Evolutionary conservation across 2,329 filamentous ascomycete genomes (phyloP).

Genomic region (Tolypocladium amazonense): DNA sequence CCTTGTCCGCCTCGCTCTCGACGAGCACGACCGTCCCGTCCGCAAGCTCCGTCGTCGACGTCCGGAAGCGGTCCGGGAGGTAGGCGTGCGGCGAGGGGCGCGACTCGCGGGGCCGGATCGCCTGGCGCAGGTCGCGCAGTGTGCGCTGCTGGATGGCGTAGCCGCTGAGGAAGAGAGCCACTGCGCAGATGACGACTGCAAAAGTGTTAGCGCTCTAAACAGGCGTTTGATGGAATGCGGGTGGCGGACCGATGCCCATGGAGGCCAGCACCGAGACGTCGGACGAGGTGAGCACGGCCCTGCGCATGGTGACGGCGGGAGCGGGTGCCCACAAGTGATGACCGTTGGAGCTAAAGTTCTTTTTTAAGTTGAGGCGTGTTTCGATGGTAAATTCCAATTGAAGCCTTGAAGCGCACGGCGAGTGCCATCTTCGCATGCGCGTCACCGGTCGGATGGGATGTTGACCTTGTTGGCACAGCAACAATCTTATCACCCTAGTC

Average conservation of each 20-base stretch:
- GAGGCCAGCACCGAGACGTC: constrained; percentile 62
- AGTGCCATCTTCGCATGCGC: not conserved
- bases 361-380: not conserved
- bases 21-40: constrained; percentile 34
- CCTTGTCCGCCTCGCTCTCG: constrained; percentile 22
- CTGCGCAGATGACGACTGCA: constrained; percentile 64
- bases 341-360: not conserved
- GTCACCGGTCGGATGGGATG: constrained; percentile 2
- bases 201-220: constrained; percentile 3
- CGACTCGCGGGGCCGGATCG: constrained; percentile 45
- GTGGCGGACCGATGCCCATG: constrained; percentile 45
- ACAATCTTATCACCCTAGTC: constrained; percentile 28
- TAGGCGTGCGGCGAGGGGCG: constrained; percentile 36
- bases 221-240: constrained; percentile 8
- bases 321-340: too few species aligned
- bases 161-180: constrained; percentile 76
- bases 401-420: not conserved
- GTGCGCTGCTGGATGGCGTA: constrained; percentile 84
- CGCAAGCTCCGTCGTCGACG: constrained; percentile 31
- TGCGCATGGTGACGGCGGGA: constrained; percentile 14
- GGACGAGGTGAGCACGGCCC: constrained; percentile 53
- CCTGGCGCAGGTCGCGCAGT: constrained; percentile 63
- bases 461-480: constrained; percentile 28
- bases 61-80: constrained; percentile 39
- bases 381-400: not conserved